Conservation (phyloP, 2,329 filamentous ascomycete genomes). For the Sclerotinia minor region DNA sequence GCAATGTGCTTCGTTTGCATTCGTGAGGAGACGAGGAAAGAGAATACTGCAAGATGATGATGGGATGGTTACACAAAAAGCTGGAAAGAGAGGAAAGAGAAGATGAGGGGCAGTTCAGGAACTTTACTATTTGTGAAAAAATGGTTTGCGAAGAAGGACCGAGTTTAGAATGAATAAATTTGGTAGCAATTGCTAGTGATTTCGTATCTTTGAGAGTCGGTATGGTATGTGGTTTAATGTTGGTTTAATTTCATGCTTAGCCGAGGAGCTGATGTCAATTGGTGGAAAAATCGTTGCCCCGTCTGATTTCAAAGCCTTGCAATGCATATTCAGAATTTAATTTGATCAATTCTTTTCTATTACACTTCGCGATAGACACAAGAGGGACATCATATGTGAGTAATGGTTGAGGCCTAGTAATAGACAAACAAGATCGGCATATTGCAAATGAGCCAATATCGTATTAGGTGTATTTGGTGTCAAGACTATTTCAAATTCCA, state of each 20-base stretch:
- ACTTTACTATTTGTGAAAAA: background rate
- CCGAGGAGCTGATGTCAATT: conserved; percentile 7
- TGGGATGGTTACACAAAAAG: conserved; percentile 11
- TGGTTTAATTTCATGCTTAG: conserved; percentile 1
- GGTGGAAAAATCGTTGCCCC: conserved; percentile 13
- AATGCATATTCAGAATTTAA: conserved; percentile 1
- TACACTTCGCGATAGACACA: background rate
- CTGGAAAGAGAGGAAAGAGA: conserved; percentile 4
- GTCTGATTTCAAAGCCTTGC: conserved; percentile 9
- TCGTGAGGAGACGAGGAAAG: background rate
- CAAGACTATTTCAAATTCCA: background rate
- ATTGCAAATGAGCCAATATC: background rate
- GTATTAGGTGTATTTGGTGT: background rate
- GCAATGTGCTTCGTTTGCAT: conserved; percentile 6
- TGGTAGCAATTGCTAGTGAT: background rate
- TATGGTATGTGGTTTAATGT: background rate
- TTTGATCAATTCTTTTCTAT: background rate
- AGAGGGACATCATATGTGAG: background rate
- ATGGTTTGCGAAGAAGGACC: background rate
- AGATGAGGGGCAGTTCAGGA: background rate
- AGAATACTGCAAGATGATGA: conserved; percentile 17
- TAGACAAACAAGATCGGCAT: background rate
- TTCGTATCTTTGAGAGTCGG: background rate
- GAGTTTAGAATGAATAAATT: background rate
- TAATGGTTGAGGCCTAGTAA: background rate